Evolutionary conservation across 2,329 filamentous ascomycete genomes (phyloP), one percentile per base, ranked within the genome.

Genomic region (Penicillium fuscoglaucum): DNA sequence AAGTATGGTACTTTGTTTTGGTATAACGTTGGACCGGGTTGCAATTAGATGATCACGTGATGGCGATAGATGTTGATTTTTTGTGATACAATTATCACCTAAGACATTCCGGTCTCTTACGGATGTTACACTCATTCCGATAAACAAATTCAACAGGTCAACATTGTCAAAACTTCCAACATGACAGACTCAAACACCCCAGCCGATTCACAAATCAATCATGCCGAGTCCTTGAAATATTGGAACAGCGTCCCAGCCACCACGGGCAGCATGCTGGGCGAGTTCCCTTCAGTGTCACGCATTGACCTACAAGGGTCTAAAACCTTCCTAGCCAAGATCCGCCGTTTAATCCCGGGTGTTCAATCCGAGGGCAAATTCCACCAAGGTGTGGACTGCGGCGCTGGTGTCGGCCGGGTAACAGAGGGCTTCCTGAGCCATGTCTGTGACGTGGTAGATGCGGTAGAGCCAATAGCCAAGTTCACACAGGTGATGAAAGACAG

Each of bases 401-500:
- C 85, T 0, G 85, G 93, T 0, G 96, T 96, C 57, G 93, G 93
- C 0, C 82, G 93, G 43, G 84, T 97, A 59, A 96, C 91, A 0
- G 82, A 88, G 57, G 90, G 89, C 0, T 81, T 97, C 4, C 80
- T 97, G n/a, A 76, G 88, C 29, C 80, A 85, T 26, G 78, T 93
- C 1, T 87, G 88, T n/a, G 78, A 85, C 17, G 77, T 81, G 2
- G 88, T 96, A 7, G 93, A 97, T 72, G 82, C 96, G 24, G 85
- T 97, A 33, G 93, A 97, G 78, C 93, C 93, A 0, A 85, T 96
- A 21, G 79, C 82, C 66, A 91, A 92, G 71, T 96, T 97, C 75
- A 92, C 91, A 1, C 81, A 82, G 15, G 78, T 80, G 21, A 76
- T 96, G 1, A 72, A 73, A 6, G 69, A 73, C 0, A 68, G 72